Base-by-base conservation (phyloP, 371 early-diverging fungal genomes). In the Mucor piriformis region DNA sequence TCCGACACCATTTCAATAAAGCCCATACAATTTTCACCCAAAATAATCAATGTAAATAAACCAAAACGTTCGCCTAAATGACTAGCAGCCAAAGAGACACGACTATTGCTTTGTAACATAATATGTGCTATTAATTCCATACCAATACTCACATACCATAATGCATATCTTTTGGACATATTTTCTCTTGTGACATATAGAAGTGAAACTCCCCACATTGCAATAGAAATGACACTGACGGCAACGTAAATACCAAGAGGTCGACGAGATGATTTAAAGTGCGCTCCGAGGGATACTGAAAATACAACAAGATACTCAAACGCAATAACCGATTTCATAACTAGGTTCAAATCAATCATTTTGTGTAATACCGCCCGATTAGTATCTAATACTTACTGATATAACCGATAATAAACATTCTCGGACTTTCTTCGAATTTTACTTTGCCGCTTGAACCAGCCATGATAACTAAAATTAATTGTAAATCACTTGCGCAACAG, bases 41-140 rank as follows among this genome's bases (percentile, higher is more conserved):
- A 60, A 20, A 84, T 77, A 34, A 84, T 79, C 23, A 84, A 64
- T 3, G 84, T 84, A 40, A 84, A 84, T 3, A 84, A 56, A 7
- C 81, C 84, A 59, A 84, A 82, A 0, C 84, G 73, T 24, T 84
- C 84, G 11, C 76, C 83, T 27, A 84, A 55, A 69, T 84, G 84
- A 48, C 82, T 82, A 21, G 82, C 84, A 7, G 78, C 80, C 51
- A 84, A 68, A 1, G 85, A 80, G 0, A 83, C 83, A 8, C 79
- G 80, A 7, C 71, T 74, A 38, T 76, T 68, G 34, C 72, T 61
- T 35, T 79, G 77, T 50, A 83, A 65, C 8, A 64, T 25, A 3
- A 84, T 53, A 16, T 83, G 69, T 15, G 77, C 79, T 0, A 67
- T 16, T 4, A 79, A 61, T 43, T 84, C 85, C 40, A 80, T 38